Base-by-base conservation (phyloP, 768 basidiomycete species). In the Leccinum olivaceopallidum region DNA sequence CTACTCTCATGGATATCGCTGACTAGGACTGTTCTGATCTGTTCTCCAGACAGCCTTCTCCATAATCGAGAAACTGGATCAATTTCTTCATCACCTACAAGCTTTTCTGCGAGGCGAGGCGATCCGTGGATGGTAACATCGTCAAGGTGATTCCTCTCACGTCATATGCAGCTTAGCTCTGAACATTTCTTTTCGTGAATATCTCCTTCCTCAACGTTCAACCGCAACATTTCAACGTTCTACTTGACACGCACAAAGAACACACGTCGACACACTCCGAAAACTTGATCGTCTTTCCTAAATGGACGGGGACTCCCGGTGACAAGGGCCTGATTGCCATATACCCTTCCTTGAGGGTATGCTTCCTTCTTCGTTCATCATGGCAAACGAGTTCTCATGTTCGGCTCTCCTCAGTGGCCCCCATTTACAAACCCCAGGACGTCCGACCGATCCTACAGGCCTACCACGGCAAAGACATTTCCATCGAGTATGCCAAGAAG, bases 331-430 rank as follows among this genome's bases (percentile, higher is more conserved):
- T 98, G 44, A 73, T 98, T 20, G 88, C 87, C n/a, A 83, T 98
- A 95, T 99, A 64, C 96, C 96, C 1, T 98, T 98, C 87, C 82
- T 99, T 4, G 96, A 98, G 79, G 94, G 94, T 81, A 68, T 57
- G 81, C 77, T 9, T 18, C 6, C 30, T 22, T 53, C 3, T 16
- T 7, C 24, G 54, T 1, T 16, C 28, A 6, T 44, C 2, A 26
- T 16, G 3, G 18, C 22, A 30, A 51, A 13, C 20, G 37, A 13
- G 3, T 58, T 30, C 36, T 57, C 42, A 63, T 24, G 3, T 22
- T 39, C 18, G 14, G 37, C 10, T 14, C 6, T 22, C 30, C 37
- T 13, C 66, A 96, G 96, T 97, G 6, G 89, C 98, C 60, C 95
- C 87, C 1, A 95, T 98, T 66, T 95, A 94, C 79, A 88, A 87